phyloP scores from a whole-genome alignment of 257 asterid genomes.

The Euphrasia confusa region DNA sequence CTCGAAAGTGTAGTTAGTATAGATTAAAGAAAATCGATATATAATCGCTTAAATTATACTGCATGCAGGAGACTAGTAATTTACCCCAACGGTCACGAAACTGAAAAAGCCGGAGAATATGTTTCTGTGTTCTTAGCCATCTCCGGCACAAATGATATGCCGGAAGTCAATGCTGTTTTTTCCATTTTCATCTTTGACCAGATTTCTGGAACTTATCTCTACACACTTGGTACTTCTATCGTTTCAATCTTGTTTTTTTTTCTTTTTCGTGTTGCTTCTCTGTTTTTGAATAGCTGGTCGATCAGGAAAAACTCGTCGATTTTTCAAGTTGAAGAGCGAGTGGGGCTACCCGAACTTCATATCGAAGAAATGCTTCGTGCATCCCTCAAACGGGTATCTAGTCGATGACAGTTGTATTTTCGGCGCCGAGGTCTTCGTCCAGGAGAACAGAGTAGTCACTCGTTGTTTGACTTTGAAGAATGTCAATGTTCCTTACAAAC shows the following conservation, averaged over 20 bases:
- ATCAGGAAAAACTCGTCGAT: background rate
- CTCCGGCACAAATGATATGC: background rate
- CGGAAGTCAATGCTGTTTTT: too few species aligned
- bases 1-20: too few species aligned
- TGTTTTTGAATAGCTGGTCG: too few species aligned
- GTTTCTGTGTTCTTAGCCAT: background rate
- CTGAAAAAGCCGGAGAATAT: background rate
- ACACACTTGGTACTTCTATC: too few species aligned
- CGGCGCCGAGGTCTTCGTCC: slow-evolving; percentile 11
- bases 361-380: background rate
- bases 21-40: too few species aligned
- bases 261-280: too few species aligned
- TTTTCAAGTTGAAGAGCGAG: slow-evolving; percentile 9
- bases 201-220: too few species aligned
- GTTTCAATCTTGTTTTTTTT: too few species aligned
- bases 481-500: too few species aligned
- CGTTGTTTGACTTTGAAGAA: too few species aligned
- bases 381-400: slow-evolving; percentile 22
- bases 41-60: too few species aligned
- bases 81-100: background rate
- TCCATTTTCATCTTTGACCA: too few species aligned
- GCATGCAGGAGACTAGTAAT: background rate
- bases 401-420: slow-evolving; percentile 23
- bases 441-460: background rate
- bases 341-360: slow-evolving; percentile 28